phyloP scores from a whole-genome alignment of 805 yeast genomes.

The Candida parachauliodes region DNA sequence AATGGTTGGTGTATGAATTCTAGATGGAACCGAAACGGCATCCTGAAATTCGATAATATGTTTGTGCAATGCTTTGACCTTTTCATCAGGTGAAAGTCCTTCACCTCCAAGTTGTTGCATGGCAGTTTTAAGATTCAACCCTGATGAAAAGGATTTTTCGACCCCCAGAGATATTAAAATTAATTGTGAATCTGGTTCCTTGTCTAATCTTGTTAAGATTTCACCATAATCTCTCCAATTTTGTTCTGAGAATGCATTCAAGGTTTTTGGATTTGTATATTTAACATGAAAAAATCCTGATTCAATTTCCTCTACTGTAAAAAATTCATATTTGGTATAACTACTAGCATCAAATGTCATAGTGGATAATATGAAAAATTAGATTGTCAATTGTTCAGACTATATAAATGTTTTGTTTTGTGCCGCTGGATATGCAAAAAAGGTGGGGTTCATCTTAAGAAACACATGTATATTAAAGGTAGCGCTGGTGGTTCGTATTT shows the following conservation, averaged over 20 bases:
- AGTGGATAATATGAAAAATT: neutral
- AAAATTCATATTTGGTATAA: conserved; percentile 24
- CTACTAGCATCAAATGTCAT: conserved; percentile 19
- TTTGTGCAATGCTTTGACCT: conserved; percentile 13
- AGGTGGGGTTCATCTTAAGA: conserved; percentile 1
- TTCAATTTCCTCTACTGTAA: conserved; percentile 39
- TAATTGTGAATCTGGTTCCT: conserved; percentile 43
- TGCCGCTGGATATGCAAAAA: neutral
- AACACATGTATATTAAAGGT: no score
- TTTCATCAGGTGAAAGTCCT: conserved; percentile 2
- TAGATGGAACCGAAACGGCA: conserved; percentile 46
- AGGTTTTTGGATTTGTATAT: conserved; percentile 55
- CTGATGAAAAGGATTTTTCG: conserved; percentile 59
- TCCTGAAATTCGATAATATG: conserved; percentile 58
- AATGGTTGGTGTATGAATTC: conserved; percentile 59
- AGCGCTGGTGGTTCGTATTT: no score
- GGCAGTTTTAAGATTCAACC: conserved; percentile 53
- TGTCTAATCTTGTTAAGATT: conserved; percentile 44
- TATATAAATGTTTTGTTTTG: no score
- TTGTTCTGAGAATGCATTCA: conserved; percentile 54
- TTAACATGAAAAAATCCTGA: conserved; percentile 54
- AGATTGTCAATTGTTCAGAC: neutral
- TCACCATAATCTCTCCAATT: conserved; percentile 57
- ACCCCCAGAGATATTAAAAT: conserved; percentile 53
- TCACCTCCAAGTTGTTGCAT: conserved; percentile 2